Evolutionary conservation across 495 filamentous ascomycete genomes (phyloP), one percentile per base, ranked within the genome.

Genomic region (Penicillium canescens): DNA sequence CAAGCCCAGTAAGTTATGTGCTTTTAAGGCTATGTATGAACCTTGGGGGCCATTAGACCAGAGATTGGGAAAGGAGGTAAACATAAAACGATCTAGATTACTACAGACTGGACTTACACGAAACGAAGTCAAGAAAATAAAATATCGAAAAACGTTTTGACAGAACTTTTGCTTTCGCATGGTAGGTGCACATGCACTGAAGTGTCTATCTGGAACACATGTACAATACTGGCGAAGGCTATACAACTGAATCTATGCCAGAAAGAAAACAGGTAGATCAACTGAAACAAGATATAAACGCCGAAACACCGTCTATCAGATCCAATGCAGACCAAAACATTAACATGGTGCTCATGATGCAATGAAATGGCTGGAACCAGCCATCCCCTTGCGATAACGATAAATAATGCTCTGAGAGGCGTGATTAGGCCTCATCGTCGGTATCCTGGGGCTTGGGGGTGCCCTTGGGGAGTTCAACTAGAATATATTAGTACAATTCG

Each of bases 381-480:
- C 50, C 52, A 13, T 35, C 26, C 42, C 49, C 33, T 13, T 12
- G 49, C 49, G 28, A 64, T 67, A 55, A 67, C 55, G 47, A 62
- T 50, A 64, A 55, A 63, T 46, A 44, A 41, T 56, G 42, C 47
- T 53, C 8, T 63, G 36, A 42, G 36, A 52, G 34, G 18, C 47
- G 37, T 56, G 54, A 51, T 59, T 82, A 82, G 33, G 76, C 82
- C 63, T 93, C 89, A 50, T 92, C 90, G 55, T 94, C 90, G 36
- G 88, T 90, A 66, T 94, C 90, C 35, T 70, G 71, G 0, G 87
- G 86, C 66, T 88, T 84, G 14, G 90, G 90, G 5, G 90, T 94
- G 7, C 89, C 88, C 80, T 88, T 86, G 60, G 85, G 23, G 68
- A 74, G 64, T 77, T 74, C 50, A 78, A 63, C 69, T 69, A 40